phyloP scores from a whole-genome alignment of 768 basidiomycete species.

The Phlegmacium glaucopus region DNA sequence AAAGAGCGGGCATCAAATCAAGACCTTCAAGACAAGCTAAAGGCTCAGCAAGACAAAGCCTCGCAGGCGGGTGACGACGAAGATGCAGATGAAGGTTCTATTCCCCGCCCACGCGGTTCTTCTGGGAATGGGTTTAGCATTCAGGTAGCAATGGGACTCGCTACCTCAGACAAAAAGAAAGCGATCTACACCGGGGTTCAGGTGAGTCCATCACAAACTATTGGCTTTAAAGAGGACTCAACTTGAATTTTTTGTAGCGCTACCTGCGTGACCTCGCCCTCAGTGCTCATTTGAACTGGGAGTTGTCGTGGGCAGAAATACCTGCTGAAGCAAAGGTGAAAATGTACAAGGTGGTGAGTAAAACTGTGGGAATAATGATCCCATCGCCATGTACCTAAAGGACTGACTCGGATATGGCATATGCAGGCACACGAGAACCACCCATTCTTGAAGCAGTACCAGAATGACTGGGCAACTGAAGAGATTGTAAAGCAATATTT shows the following conservation, averaged over 20 bases:
- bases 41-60: no score
- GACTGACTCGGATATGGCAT: not conserved
- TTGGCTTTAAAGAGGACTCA: no score
- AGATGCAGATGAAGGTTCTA: no score
- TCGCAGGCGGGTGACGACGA: no score
- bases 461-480: constrained; percentile 23
- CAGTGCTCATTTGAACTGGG: constrained; percentile 3
- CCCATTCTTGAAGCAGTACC: constrained; percentile 8
- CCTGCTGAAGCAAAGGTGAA: constrained; percentile 9
- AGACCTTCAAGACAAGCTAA: no score
- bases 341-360: constrained; percentile 12
- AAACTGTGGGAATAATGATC: no score
- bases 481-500: constrained; percentile 17
- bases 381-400: no score
- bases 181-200: constrained; percentile 1
- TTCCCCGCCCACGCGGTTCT: no score
- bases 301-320: constrained; percentile 9
- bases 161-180: not conserved
- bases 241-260: no score
- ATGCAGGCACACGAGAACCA: constrained; percentile 5
- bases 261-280: not conserved
- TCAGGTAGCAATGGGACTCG: no score
- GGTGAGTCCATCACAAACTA: not conserved
- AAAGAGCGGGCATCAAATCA: no score
- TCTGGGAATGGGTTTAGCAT: no score